Percentiles rank a stretch among this genome's conserved stretches.
These are phyloP conservation scores for Butyriboletus loyo DNA, from an alignment of 768 basidiomycete genomes.

Conservation along the genomic window DNA sequence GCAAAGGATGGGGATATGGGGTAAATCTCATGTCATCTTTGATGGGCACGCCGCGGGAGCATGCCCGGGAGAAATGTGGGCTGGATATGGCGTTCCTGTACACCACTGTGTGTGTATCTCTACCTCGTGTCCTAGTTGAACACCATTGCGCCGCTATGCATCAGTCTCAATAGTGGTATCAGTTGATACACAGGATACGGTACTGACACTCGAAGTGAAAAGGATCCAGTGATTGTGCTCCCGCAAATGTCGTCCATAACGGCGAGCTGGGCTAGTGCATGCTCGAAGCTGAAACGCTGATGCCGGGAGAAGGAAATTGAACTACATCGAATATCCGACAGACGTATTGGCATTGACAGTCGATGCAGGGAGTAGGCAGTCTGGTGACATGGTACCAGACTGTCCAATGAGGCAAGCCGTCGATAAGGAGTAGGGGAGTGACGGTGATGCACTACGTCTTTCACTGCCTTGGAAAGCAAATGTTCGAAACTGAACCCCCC, in stretches of 20 bases:
- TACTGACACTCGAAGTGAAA: constrained; percentile 1
- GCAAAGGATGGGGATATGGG: constrained; percentile 76
- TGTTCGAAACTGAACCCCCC: too few species aligned
- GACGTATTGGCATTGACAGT: neutral
- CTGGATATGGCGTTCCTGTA: constrained; percentile 1
- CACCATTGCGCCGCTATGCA: constrained; percentile 4
- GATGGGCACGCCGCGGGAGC: neutral
- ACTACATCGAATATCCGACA: neutral
- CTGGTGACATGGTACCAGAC: too few species aligned
- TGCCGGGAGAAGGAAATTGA: too few species aligned
- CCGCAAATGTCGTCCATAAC: too few species aligned
- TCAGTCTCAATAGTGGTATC: constrained; percentile 2
- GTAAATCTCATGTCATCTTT: constrained; percentile 30
- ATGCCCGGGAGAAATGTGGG: constrained; percentile 37
- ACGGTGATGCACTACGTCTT: too few species aligned
- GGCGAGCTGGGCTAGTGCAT: neutral
- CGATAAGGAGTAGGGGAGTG: too few species aligned
- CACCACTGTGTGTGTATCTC: constrained; percentile 7
- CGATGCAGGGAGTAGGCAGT: too few species aligned
- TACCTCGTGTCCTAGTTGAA: constrained; percentile 6
- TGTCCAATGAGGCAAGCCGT: too few species aligned
- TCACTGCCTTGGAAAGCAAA: too few species aligned
- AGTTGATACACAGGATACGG: neutral
- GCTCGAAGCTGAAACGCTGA: neutral
- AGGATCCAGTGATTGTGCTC: neutral